Percentiles rank a stretch among this genome's conserved stretches.
Evolutionary conservation across 805 yeast genomes (phyloP).

Genomic region (Lachancea thermotolerans): DNA sequence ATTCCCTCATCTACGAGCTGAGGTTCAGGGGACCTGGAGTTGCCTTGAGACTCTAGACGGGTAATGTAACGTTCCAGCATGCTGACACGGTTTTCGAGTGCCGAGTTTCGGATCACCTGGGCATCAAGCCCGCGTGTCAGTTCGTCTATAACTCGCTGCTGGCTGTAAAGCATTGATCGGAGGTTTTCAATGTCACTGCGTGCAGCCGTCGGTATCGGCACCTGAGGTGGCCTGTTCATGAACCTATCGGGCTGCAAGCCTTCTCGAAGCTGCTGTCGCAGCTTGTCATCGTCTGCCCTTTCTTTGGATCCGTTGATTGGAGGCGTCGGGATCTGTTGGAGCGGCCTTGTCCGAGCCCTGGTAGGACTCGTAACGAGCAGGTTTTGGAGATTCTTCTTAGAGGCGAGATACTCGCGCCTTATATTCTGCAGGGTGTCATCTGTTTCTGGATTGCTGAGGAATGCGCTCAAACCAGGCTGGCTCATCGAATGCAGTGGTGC

Average conservation of each 20-base stretch:
- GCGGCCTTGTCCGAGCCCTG: not conserved
- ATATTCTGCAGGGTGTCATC: slow-evolving; percentile 29
- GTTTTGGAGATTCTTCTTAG: slow-evolving; percentile 23
- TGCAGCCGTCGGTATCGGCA: not conserved
- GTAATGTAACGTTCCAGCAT: slow-evolving; percentile 14
- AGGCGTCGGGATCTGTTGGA: slow-evolving; percentile 3
- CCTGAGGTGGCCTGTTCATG: slow-evolving; percentile 1
- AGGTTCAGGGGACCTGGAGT: not conserved
- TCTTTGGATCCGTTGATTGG: not conserved
- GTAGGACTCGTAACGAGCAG: slow-evolving; percentile 16
- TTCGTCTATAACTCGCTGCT: slow-evolving; percentile 17
- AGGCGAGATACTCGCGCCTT: slow-evolving; percentile 24
- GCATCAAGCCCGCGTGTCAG: slow-evolving; percentile 15
- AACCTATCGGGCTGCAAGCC: not conserved
- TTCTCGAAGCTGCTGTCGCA: slow-evolving; percentile 10
- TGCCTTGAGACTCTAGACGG: slow-evolving; percentile 18
- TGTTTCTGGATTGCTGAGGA: slow-evolving; percentile 20
- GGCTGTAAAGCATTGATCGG: slow-evolving; percentile 16
- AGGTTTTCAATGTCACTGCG: slow-evolving; percentile 5
- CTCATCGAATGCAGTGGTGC: not conserved
- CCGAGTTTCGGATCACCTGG: slow-evolving; percentile 11
- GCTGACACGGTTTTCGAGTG: slow-evolving; percentile 13
- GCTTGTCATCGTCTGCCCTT: slow-evolving; percentile 8
- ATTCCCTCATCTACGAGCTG: not conserved
- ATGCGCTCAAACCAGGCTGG: slow-evolving; percentile 6